Percentiles rank a stretch among this genome's conserved stretches.
Conservation (phyloP, 805 yeast species). For the Candida mattraensis region DNA sequence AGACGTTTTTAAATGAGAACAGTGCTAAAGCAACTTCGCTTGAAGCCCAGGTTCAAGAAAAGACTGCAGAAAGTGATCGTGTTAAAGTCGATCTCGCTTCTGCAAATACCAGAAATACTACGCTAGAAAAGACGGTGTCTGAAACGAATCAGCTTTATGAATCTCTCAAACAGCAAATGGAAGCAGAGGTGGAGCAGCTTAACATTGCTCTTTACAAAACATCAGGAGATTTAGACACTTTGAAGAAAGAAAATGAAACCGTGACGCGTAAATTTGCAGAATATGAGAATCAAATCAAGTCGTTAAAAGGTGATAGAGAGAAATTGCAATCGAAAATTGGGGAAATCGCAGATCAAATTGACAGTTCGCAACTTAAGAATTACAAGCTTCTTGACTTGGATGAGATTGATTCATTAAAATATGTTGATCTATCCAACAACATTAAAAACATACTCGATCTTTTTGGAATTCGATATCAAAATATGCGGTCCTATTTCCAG, state of each 20-base stretch:
- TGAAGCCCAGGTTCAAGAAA: too few species aligned
- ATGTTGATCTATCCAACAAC: slow-evolving; percentile 17
- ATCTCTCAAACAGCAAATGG: not conserved
- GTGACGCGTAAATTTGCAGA: slow-evolving; percentile 2
- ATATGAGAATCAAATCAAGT: slow-evolving; percentile 5
- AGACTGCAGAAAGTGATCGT: too few species aligned
- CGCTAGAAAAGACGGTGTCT: not conserved
- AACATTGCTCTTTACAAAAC: too few species aligned
- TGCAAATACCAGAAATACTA: too few species aligned
- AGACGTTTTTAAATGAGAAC: too few species aligned
- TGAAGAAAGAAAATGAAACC: slow-evolving; percentile 2
- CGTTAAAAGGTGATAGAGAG: slow-evolving; percentile 7
- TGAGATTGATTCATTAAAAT: slow-evolving; percentile 11
- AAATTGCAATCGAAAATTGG: slow-evolving; percentile 5
- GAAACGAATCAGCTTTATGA: not conserved
- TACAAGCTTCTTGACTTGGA: slow-evolving; percentile 12
- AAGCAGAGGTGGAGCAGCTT: not conserved
- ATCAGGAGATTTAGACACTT: too few species aligned
- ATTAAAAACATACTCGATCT: slow-evolving; percentile 15
- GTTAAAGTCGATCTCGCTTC: too few species aligned
- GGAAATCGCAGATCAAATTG: slow-evolving; percentile 3
- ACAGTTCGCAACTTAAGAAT: slow-evolving; percentile 5
- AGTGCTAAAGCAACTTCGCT: too few species aligned
- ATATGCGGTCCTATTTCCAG: slow-evolving; percentile 15
- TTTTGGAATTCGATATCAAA: slow-evolving; percentile 16